A percentile compares a stretch with the other conserved stretches of the same genome.
phyloP scores from a whole-genome alignment of 78 protist genomes.

The Ministeria vibrans region DNA sequence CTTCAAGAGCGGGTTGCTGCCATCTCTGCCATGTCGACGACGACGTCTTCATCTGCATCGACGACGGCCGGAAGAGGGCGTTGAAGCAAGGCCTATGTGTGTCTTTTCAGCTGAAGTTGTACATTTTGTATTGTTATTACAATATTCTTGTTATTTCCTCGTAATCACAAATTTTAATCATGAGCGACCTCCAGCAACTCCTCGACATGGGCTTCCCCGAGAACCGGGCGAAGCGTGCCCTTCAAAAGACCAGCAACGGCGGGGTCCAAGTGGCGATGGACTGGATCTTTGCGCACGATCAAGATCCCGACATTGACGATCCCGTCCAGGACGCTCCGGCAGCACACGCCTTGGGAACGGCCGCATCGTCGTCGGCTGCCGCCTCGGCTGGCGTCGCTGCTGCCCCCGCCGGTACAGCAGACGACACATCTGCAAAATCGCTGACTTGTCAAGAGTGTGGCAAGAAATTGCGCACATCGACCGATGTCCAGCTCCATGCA shows the following conservation, averaged over 20 bases:
- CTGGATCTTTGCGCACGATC: neutral
- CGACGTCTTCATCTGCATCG: too few relatives aligned
- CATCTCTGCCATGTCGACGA: too few relatives aligned
- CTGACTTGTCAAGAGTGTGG: slow-evolving; percentile 9
- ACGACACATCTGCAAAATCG: neutral
- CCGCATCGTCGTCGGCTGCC: neutral
- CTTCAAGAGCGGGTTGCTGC: too few relatives aligned
- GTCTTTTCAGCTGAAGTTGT: too few relatives aligned
- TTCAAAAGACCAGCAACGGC: neutral
- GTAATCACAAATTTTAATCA: too few relatives aligned
- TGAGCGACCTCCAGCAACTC: slow-evolving; percentile 3
- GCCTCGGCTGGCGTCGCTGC: neutral
- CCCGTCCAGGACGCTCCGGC: neutral
- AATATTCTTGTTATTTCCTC: too few relatives aligned
- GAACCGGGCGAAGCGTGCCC: neutral
- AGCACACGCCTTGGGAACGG: neutral
- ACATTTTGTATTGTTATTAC: too few relatives aligned
- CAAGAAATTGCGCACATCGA: neutral
- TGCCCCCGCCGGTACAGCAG: neutral
- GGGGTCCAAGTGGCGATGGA: neutral
- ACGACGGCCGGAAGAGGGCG: too few relatives aligned
- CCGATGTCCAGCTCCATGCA: slow-evolving; percentile 8
- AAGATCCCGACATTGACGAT: slow-evolving; percentile 5
- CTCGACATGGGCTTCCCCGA: slow-evolving; percentile 26
- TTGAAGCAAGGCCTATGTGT: too few relatives aligned